Evolutionary conservation across 805 yeast species (phyloP).

Genomic region (Kuraishia piskuri): DNA sequence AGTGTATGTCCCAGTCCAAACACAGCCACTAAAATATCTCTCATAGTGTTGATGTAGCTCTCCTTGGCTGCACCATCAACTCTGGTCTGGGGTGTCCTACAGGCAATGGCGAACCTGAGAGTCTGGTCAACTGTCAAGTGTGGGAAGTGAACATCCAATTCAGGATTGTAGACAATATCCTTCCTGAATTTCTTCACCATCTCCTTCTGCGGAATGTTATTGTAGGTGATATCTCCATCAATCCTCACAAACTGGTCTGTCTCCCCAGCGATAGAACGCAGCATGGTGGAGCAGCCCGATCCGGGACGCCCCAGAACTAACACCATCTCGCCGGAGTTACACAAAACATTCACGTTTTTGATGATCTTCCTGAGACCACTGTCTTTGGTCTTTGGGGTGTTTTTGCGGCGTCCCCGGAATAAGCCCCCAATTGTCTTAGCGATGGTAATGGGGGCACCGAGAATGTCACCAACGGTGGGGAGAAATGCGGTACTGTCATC

Average conservation of each 20-base stretch:
- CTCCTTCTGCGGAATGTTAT: slow-evolving; percentile 37
- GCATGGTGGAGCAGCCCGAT: slow-evolving; percentile 69
- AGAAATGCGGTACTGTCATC: slow-evolving; percentile 37
- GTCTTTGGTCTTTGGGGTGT: neutral
- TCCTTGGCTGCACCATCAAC: slow-evolving; percentile 31
- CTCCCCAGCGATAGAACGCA: slow-evolving; percentile 55
- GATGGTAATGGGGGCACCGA: slow-evolving; percentile 17
- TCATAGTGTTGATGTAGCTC: slow-evolving; percentile 30
- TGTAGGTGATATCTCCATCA: slow-evolving; percentile 34
- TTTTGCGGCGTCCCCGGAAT: neutral
- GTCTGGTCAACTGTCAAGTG: slow-evolving; percentile 48
- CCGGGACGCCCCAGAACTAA: slow-evolving; percentile 71
- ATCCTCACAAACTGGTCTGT: slow-evolving; percentile 32
- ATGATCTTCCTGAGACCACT: slow-evolving; percentile 2
- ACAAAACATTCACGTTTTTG: neutral
- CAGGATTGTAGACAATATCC: slow-evolving; percentile 46
- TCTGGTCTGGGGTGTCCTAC: slow-evolving; percentile 50
- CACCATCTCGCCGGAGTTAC: slow-evolving; percentile 56
- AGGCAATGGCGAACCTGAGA: slow-evolving; percentile 42
- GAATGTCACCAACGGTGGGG: slow-evolving; percentile 34
- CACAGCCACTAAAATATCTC: slow-evolving; percentile 41
- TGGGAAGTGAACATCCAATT: slow-evolving; percentile 50
- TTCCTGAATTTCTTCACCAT: slow-evolving; percentile 38
- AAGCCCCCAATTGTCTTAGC: slow-evolving; percentile 2
- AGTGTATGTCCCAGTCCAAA: slow-evolving; percentile 53